A percentile compares a stretch with the other conserved stretches of the same genome.
phyloP scores from a whole-genome alignment of 805 yeast genomes.

The Metahyphopichia silvanorum region DNA sequence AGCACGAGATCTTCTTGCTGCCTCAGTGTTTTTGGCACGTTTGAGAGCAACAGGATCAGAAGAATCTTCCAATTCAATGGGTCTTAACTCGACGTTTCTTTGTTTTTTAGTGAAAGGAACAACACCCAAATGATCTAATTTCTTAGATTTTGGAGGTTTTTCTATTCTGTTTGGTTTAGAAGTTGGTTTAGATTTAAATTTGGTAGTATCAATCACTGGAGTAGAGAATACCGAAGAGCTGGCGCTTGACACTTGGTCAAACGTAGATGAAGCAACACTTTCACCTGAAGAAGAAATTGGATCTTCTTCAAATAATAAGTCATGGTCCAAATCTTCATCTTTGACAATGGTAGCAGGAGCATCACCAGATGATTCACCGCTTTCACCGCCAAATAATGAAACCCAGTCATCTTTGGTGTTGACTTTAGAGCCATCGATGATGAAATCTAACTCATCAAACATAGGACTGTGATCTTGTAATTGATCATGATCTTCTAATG shows the following conservation, averaged over 20 bases:
- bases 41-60: slow-evolving; percentile 72
- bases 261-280: slow-evolving; percentile 16
- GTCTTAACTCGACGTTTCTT: slow-evolving; percentile 67
- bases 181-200: slow-evolving; percentile 5
- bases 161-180: slow-evolving; percentile 5
- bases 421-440: slow-evolving; percentile 36
- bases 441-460: slow-evolving; percentile 53
- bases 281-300: slow-evolving; percentile 6
- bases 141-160: slow-evolving; percentile 17
- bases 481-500: slow-evolving; percentile 30
- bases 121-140: slow-evolving; percentile 70
- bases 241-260: slow-evolving; percentile 16
- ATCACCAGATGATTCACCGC: slow-evolving; percentile 7
- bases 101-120: slow-evolving; percentile 77
- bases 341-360: background rate
- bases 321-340: slow-evolving; percentile 12
- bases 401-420: slow-evolving; percentile 54
- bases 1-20: slow-evolving; percentile 94
- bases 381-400: slow-evolving; percentile 48
- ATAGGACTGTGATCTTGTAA: slow-evolving; percentile 50
- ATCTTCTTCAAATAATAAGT: slow-evolving; percentile 3
- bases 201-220: slow-evolving; percentile 23
- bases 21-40: slow-evolving; percentile 97
- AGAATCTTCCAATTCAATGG: slow-evolving; percentile 51
- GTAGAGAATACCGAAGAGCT: slow-evolving; percentile 28